Evolutionary conservation across 2,329 filamentous ascomycete genomes (phyloP).

Genomic region (Graphium sp.): DNA sequence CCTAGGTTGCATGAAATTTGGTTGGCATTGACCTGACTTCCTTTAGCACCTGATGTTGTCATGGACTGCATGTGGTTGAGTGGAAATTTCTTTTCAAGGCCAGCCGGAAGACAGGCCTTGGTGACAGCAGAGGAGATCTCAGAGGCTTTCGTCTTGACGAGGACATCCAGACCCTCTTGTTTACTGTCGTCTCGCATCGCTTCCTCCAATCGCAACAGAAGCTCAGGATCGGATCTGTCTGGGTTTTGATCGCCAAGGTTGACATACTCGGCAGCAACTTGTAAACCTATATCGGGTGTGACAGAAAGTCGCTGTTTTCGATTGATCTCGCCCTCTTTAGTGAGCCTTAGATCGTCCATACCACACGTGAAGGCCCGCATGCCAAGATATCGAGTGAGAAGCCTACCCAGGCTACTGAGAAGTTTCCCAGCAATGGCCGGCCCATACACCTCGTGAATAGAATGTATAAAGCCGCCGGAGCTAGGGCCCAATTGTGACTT

Average conservation of each 20-base stretch:
- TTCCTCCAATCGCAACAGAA: slow-evolving; percentile 68
- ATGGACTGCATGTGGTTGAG: slow-evolving; percentile 98
- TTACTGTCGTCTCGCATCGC: slow-evolving; percentile 84
- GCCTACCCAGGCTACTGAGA: slow-evolving; percentile 73
- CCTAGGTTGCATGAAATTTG: slow-evolving; percentile 95
- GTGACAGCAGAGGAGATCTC: slow-evolving; percentile 67
- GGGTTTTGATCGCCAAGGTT: slow-evolving; percentile 52
- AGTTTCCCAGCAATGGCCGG: slow-evolving; percentile 73
- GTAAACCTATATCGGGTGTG: slow-evolving; percentile 53
- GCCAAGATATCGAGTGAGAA: slow-evolving; percentile 77
- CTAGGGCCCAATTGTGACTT: slow-evolving; percentile 88
- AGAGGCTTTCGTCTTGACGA: slow-evolving; percentile 58
- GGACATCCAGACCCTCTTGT: slow-evolving; percentile 73
- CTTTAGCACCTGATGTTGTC: slow-evolving; percentile 94
- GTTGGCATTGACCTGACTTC: slow-evolving; percentile 83
- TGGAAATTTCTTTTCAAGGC: slow-evolving; percentile 82
- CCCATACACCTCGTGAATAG: slow-evolving; percentile 86
- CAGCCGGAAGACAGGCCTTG: slow-evolving; percentile 58
- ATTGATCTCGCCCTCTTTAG: slow-evolving; percentile 55
- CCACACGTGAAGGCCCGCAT: slow-evolving; percentile 95
- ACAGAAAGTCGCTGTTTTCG: slow-evolving; percentile 52
- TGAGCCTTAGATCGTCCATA: slow-evolving; percentile 87
- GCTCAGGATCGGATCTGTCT: slow-evolving; percentile 48
- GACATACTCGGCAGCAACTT: slow-evolving; percentile 78
- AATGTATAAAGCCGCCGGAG: slow-evolving; percentile 75